Conservation (phyloP, 768 basidiomycete species). For the Asterophora parasitica region DNA sequence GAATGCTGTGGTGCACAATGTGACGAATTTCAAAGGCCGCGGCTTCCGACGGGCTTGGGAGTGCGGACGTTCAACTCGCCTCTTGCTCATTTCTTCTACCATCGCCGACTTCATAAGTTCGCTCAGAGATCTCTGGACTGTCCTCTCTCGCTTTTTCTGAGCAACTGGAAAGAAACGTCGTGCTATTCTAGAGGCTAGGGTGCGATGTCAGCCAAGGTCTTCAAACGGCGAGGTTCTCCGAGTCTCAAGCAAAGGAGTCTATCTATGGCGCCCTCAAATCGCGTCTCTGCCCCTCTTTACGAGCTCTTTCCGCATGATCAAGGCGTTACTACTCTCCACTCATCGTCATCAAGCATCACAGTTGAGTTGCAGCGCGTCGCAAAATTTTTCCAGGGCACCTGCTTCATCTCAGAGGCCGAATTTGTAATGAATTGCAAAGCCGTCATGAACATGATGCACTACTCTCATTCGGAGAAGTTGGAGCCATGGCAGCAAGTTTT, state of each 20-base stretch:
- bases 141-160: background rate
- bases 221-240: background rate
- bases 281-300: background rate
- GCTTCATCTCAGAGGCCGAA: constrained; percentile 15
- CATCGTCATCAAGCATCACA: background rate
- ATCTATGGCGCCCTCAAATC: background rate
- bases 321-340: too few relatives aligned
- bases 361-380: constrained; percentile 12
- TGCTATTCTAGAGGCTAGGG: too few relatives aligned
- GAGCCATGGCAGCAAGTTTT: constrained; percentile 2
- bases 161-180: too few relatives aligned
- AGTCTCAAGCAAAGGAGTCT: background rate
- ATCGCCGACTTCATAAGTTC: too few relatives aligned
- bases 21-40: too few relatives aligned
- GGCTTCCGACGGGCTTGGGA: too few relatives aligned
- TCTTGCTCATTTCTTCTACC: too few relatives aligned
- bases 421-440: constrained; percentile 17
- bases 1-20: too few relatives aligned
- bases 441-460: constrained; percentile 12
- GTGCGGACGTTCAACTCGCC: constrained; percentile 11
- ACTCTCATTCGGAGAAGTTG: constrained; percentile 4
- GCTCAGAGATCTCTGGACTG: background rate
- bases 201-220: background rate
- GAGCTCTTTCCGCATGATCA: background rate
- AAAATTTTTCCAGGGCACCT: constrained; percentile 6